Base-by-base conservation (phyloP, 441 rosid genomes). In the Viola pubescens region DNA sequence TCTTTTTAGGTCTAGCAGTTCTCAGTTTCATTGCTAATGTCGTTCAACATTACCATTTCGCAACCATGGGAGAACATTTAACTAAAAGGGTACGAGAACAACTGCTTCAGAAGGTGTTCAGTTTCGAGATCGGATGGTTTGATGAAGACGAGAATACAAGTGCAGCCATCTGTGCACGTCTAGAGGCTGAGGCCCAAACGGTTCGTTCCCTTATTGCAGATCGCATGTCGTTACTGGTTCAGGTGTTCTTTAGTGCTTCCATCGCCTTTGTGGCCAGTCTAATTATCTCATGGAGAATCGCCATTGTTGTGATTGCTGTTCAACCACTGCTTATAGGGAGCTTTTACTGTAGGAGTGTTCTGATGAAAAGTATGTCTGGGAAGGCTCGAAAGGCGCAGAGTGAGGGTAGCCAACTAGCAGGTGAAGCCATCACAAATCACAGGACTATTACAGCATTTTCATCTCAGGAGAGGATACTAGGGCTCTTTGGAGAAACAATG, bases 391-490 rank as follows among this genome's bases (percentile, higher is more conserved):
- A 80, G 53, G 86, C 79, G 5, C 91, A 82, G 6, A 75, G 61
- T 34, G 76, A 80, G 64, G 87, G 91, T 61, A 80, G 86, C 68
- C 87, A 84, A 50, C 66, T 80, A 5, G 87, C 87, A n/a, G 79
- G 86, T 41, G 86, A 84, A 73, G 85, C 86, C 7, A 78, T 79
- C 39, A 59, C 64, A 6, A 85, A 85, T 70, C 86, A 82, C 63
- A 75, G 91, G 72, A 80, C 91, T 6, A 85, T 82, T 6, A 74
- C 81, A 0, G 87, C 91, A 50, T 85, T 82, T 66, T 82, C 88
- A 3, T 81, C 86, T n/a, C 88, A 85, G 66, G 79, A 77, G 58
- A 77, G 79, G 70, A 75, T 85, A 26, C 0, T 76, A 52, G 64
- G 67, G 14, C 73, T 81, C 48, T 85, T 85, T 49, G 63, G 42